Conservation (phyloP, 768 basidiomycete genomes). For the Lentinula edodes region DNA sequence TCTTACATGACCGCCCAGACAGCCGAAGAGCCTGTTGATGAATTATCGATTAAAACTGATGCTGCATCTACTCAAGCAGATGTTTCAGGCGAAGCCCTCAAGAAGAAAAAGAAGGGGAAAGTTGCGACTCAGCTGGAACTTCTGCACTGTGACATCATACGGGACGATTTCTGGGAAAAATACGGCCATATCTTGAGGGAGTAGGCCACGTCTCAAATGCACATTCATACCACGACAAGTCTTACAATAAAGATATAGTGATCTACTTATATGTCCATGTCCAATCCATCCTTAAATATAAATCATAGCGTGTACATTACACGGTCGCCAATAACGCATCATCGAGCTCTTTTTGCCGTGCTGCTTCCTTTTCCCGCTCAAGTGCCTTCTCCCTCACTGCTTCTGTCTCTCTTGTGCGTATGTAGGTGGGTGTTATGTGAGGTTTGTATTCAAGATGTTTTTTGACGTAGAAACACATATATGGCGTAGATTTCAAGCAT, state of each 20-base stretch:
- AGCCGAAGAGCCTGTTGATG: not conserved
- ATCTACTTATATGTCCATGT: not conserved
- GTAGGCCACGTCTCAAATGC: conserved; percentile 9
- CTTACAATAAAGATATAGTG: not conserved
- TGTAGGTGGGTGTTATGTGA: conserved; percentile 60
- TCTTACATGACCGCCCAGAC: conserved; percentile 7
- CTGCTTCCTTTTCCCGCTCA: conserved; percentile 44
- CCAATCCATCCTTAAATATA: not conserved
- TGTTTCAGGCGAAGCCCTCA: conserved; percentile 13
- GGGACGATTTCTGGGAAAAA: conserved; percentile 72
- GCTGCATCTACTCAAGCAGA: not conserved
- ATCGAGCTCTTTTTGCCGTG: conserved; percentile 56
- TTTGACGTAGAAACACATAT: conserved; percentile 97
- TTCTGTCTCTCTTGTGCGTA: conserved; percentile 59
- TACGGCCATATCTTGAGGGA: conserved; percentile 48
- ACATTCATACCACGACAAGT: not conserved
- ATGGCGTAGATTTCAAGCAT: conserved; percentile 70
- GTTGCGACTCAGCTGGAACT: conserved; percentile 45
- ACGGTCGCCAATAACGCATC: conserved; percentile 56
- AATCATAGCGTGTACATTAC: conserved; percentile 13
- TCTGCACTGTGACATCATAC: conserved; percentile 80
- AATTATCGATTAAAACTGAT: not conserved
- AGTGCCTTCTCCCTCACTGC: conserved; percentile 55
- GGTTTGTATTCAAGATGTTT: conserved; percentile 82
- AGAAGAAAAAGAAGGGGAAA: conserved; percentile 23